phyloP scores from a whole-genome alignment of 495 filamentous ascomycete species.

The Beverwykella pulmonaria region DNA sequence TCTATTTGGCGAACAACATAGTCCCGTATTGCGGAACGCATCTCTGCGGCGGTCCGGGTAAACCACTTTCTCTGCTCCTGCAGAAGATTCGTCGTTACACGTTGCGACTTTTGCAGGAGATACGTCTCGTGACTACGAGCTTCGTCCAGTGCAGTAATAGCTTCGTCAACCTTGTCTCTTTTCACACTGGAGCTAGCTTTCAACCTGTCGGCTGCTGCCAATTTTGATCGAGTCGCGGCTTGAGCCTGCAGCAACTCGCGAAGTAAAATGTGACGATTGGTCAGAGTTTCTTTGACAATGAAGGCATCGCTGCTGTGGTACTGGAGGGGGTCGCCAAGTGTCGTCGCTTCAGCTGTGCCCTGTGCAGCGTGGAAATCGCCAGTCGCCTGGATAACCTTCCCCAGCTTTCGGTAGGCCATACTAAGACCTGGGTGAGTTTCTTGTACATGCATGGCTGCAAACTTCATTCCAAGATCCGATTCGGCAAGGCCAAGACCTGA shows the following conservation, averaged over 20 bases:
- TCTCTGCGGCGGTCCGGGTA: constrained; percentile 76
- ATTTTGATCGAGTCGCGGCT: constrained; percentile 73
- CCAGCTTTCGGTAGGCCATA: constrained; percentile 91
- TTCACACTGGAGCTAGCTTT: constrained; percentile 81
- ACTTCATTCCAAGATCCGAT: constrained; percentile 87
- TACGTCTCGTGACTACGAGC: constrained; percentile 76
- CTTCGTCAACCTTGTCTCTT: constrained; percentile 94
- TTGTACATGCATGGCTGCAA: constrained; percentile 80
- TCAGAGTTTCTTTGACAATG: constrained; percentile 98
- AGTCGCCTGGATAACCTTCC: constrained; percentile 85
- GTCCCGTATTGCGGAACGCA: constrained; percentile 80
- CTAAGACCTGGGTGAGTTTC: constrained; percentile 86
- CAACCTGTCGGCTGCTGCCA: constrained; percentile 82
- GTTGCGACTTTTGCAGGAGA: constrained; percentile 77
- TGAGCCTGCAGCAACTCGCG: constrained; percentile 90
- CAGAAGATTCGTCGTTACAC: constrained; percentile 86
- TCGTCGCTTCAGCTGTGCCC: constrained; percentile 94
- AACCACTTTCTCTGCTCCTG: constrained; percentile 92
- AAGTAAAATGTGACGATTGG: constrained; percentile 97
- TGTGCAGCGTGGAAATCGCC: constrained; percentile 98
- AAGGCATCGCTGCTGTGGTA: constrained; percentile 97
- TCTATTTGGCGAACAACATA: constrained; percentile 95
- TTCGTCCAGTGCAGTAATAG: constrained; percentile 83
- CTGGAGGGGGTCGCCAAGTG: constrained; percentile 86
- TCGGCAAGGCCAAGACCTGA: constrained; percentile 88